These are phyloP conservation scores for Acanthamoeba culbertsoni DNA, from an alignment of 208 protist species.

Conservation along the genomic window DNA sequence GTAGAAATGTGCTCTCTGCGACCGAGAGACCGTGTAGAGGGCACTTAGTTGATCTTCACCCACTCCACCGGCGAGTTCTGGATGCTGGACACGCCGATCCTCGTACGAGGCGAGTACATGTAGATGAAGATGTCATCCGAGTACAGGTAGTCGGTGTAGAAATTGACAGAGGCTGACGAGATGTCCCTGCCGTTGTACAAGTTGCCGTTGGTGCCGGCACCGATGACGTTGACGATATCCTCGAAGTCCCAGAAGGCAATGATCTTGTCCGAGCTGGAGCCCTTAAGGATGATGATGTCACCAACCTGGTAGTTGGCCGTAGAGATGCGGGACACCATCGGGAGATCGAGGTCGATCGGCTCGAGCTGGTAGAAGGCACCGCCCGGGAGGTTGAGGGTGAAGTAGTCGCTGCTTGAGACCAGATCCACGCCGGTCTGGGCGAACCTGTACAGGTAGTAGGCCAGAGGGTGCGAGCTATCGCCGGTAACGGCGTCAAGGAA, in stretches of 20 bases:
- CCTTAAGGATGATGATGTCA: constrained; percentile 41
- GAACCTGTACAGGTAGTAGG: not conserved
- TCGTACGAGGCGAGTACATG: constrained; percentile 6
- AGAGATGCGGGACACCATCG: not conserved
- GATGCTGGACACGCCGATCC: not conserved
- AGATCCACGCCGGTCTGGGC: not conserved
- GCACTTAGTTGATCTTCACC: constrained; percentile 40
- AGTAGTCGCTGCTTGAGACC: not conserved
- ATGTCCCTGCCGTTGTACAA: constrained; percentile 16
- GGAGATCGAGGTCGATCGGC: constrained; percentile 11
- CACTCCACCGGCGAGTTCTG: not conserved
- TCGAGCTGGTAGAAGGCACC: constrained; percentile 16
- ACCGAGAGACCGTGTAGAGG: not conserved
- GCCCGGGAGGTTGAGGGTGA: not conserved
- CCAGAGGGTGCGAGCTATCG: not conserved
- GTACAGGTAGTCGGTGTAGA: constrained; percentile 45
- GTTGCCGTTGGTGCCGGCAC: not conserved
- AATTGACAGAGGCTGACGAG: not conserved
- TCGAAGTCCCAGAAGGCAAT: constrained; percentile 50
- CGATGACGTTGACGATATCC: not conserved
- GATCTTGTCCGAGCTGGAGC: not conserved
- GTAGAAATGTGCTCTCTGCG: not conserved
- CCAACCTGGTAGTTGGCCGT: constrained; percentile 10
- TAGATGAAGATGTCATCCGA: constrained; percentile 35
- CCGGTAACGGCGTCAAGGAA: not conserved